Evolutionary conservation across 2,329 filamentous ascomycete species (phyloP), one percentile per base, ranked within the genome.

Genomic region (Gnomoniopsis smithogilvyi): DNA sequence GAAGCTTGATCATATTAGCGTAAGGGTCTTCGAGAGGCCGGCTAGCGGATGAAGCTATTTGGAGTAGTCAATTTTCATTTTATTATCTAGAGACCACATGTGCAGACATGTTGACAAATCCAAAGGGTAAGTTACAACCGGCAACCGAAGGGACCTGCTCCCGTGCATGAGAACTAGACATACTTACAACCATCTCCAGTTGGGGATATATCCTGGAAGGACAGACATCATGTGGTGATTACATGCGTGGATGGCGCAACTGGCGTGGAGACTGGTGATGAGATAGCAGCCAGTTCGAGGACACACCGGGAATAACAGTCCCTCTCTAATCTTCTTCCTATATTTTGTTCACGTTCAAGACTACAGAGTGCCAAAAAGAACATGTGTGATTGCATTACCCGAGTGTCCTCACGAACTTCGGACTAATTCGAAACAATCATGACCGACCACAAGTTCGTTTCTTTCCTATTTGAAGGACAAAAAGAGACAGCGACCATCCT

Each of bases 391-490:
- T 8, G 2, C 36, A 8, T 41, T 7, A 14, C 17, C 36, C 36
- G 36, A 41, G 36, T n/a, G n/a, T 12, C 12, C 36, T 41, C 36
- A 41, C 36, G 36, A n/a, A 41, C 4, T 12, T 41, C 36, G 12
- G 17, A n/a, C 4, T 12, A 11, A 41, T n/a, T 41, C 36, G 15
- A 41, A 14, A 41, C 17, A 12, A 41, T 12, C 11, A n/a, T 15
- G 36, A 21, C 11, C 3, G 2, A 6, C 3, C 11, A 19, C 15
- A 54, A 3, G 2, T 36, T 58, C 33, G 49, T 52, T 22, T 30
- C 55, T 1, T 58, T 58, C 10, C 14, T 3, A 15, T 49, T 58
- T 6, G 51, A 43, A 36, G 56, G 56, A n/a, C 56, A 58, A 22
- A 17, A 45, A 48, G 43, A 58, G 24, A 21, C 47, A 2, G 8